These are phyloP conservation scores for Trichosphaerium sp. DNA, from an alignment of 78 protist genomes.

Conservation along the genomic window DNA sequence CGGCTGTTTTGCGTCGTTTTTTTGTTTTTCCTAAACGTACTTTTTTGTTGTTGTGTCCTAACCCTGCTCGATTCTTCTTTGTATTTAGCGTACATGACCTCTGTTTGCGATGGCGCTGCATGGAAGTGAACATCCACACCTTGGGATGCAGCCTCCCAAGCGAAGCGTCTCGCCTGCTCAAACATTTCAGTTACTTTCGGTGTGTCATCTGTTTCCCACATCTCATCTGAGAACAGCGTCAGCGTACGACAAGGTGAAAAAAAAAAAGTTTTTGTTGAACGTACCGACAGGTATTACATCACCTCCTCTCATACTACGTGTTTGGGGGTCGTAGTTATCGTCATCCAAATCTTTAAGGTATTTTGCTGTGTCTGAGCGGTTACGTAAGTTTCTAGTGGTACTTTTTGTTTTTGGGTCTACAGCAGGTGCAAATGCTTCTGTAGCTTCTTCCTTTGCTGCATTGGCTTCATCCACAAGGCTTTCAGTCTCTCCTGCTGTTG, in stretches of 20 bases:
- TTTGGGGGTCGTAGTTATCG: slow-evolving; percentile 95
- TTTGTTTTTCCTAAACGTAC: background rate
- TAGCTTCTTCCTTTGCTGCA: slow-evolving; percentile 1
- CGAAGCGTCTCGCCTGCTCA: slow-evolving; percentile 51
- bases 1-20: background rate
- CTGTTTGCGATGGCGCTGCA: slow-evolving; percentile 88
- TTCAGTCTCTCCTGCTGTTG: slow-evolving; percentile 13
- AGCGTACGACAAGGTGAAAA: background rate
- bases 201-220: slow-evolving; percentile 65
- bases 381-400: slow-evolving; percentile 69
- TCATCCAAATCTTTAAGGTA: slow-evolving; percentile 84
- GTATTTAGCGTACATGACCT: slow-evolving; percentile 37
- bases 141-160: slow-evolving; percentile 58
- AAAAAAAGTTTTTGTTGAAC: slow-evolving; percentile 1
- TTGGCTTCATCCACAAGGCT: slow-evolving; percentile 14
- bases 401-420: slow-evolving; percentile 59
- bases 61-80: slow-evolving; percentile 26
- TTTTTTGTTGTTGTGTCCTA: slow-evolving; percentile 11
- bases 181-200: slow-evolving; percentile 74
- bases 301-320: slow-evolving; percentile 92
- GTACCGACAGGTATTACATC: slow-evolving; percentile 53
- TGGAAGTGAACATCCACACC: slow-evolving; percentile 75
- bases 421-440: background rate
- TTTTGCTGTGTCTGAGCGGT: slow-evolving; percentile 96
- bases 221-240: background rate